These are phyloP conservation scores for Paramecium caudatum DNA, from an alignment of 73 alveolate species.

Conservation along the genomic window DNA sequence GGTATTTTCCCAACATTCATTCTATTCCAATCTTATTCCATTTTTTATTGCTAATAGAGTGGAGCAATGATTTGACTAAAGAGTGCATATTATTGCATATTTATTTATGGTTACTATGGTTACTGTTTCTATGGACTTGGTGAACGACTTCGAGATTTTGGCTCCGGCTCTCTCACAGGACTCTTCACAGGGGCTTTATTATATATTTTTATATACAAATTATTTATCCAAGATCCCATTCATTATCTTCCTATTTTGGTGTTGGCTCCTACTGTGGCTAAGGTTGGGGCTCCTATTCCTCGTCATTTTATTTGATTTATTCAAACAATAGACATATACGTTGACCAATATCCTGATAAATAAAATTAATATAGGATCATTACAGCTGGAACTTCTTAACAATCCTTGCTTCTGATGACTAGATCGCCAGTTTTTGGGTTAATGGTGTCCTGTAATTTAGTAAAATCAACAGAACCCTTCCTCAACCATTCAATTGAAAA, in stretches of 20 bases:
- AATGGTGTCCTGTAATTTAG: conserved; percentile 60
- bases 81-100: conserved; percentile 1
- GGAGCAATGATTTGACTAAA: background rate
- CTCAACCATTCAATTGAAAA: conserved; percentile 65
- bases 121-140: background rate
- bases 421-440: conserved; percentile 66
- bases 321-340: conserved; percentile 52
- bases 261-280: conserved; percentile 23
- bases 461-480: conserved; percentile 62
- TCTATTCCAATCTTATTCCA: conserved; percentile 40
- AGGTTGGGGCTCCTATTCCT: conserved; percentile 17
- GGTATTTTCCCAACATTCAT: conserved; percentile 65
- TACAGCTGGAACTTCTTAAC: conserved; percentile 72
- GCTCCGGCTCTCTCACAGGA: background rate
- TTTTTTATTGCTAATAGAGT: background rate
- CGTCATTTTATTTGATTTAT: conserved; percentile 52
- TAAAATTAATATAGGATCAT: conserved; percentile 43
- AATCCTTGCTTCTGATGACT: conserved; percentile 57
- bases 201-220: conserved; percentile 2
- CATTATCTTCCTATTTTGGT: background rate
- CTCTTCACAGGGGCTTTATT: conserved; percentile 43
- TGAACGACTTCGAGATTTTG: background rate
- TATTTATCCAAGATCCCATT: conserved; percentile 47
- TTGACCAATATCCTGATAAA: conserved; percentile 64
- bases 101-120: background rate